Conservation (phyloP, 208 protist genomes). For the Lotmaria passim region DNA sequence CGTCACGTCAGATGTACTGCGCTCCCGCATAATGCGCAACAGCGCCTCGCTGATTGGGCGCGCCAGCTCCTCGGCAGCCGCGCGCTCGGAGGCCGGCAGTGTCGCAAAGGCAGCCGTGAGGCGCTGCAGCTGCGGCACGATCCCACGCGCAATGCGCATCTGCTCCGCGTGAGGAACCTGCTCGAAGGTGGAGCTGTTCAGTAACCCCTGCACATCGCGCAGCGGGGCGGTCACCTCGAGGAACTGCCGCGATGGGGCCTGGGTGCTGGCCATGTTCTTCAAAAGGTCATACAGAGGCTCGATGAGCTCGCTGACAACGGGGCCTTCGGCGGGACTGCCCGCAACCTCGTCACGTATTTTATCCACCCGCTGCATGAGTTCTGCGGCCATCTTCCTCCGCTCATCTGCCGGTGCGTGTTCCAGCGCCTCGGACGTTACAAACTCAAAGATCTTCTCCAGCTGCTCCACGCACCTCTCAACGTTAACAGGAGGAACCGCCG, state of each 20-base stretch:
- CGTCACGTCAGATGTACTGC: background rate
- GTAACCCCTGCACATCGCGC: conserved; percentile 40
- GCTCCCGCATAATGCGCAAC: conserved; percentile 12
- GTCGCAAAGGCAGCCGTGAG: conserved; percentile 40
- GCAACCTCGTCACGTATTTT: conserved; percentile 32
- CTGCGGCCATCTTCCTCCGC: conserved; percentile 27
- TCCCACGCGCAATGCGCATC: conserved; percentile 24
- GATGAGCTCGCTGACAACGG: conserved; percentile 54
- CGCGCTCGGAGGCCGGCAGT: conserved; percentile 45
- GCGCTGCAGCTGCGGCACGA: conserved; percentile 60
- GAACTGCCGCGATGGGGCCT: conserved; percentile 35
- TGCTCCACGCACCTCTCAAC: conserved; percentile 24
- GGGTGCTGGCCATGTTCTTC: conserved; percentile 23
- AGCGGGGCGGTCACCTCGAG: conserved; percentile 42
- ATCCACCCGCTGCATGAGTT: conserved; percentile 37
- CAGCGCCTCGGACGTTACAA: conserved; percentile 54
- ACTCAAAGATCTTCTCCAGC: conserved; percentile 41
- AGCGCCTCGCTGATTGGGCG: conserved; percentile 50
- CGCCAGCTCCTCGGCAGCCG: conserved; percentile 42
- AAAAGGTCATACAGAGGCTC: conserved; percentile 57
- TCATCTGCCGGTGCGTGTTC: conserved; percentile 35
- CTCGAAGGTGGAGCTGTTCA: conserved; percentile 47
- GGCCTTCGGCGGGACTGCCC: conserved; percentile 5
- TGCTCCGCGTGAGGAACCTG: conserved; percentile 33
- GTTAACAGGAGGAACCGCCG: background rate